Percentiles rank a stretch among this genome's conserved stretches.
Evolutionary conservation across 768 basidiomycete species (phyloP).

Genomic region (Termitomyces sp.): DNA sequence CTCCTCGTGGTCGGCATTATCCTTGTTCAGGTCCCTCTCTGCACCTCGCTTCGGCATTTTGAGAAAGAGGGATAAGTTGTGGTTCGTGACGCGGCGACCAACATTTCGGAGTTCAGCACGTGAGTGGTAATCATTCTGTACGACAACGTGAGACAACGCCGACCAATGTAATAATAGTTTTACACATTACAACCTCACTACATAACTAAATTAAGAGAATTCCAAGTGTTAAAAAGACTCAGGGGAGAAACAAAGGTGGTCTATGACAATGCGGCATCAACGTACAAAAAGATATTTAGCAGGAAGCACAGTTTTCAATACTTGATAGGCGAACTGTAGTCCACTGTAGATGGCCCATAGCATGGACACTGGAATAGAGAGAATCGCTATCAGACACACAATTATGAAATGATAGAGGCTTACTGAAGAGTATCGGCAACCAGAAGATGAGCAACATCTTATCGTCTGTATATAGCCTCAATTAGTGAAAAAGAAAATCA

Average conservation of each 20-base stretch:
- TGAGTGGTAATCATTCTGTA: constrained; percentile 1
- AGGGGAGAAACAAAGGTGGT: constrained; percentile 1
- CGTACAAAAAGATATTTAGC: constrained; percentile 38
- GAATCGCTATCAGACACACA: constrained; percentile 1
- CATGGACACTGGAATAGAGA: constrained; percentile 45
- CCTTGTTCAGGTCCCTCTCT: constrained; percentile 67
- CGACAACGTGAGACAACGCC: background rate
- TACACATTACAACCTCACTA: constrained; percentile 11
- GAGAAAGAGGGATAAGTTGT: background rate
- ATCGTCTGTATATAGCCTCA: constrained; percentile 51
- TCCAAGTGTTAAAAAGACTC: constrained; percentile 1
- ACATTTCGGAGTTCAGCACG: constrained; percentile 10
- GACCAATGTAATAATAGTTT: background rate
- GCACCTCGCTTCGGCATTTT: constrained; percentile 60
- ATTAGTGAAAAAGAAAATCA: constrained; percentile 4
- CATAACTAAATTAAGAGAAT: background rate
- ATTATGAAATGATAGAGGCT: constrained; percentile 27
- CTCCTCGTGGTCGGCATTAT: constrained; percentile 40
- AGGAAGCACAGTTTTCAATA: constrained; percentile 45
- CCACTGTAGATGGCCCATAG: constrained; percentile 59
- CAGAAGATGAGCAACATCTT: constrained; percentile 84
- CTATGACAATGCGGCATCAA: constrained; percentile 21
- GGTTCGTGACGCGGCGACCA: constrained; percentile 5
- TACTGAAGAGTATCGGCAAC: constrained; percentile 79
- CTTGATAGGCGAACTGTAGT: constrained; percentile 47